These are phyloP conservation scores for Podospora tetraspora DNA, from an alignment of 495 filamentous ascomycete species.

Conservation along the genomic window DNA sequence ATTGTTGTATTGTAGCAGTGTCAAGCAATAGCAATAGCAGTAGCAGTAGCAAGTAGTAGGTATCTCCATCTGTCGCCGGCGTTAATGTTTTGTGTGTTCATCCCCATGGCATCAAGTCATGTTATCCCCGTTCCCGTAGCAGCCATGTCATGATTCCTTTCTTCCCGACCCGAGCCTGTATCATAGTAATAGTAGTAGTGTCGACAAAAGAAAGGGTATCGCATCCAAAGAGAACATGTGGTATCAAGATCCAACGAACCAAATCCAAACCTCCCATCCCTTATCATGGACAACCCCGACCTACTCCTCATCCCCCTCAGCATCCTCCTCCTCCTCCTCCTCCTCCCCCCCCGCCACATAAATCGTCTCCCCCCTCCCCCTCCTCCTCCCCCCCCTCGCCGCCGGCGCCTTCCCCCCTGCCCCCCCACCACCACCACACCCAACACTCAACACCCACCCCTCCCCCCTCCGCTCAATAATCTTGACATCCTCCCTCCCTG, in stretches of 20 bases:
- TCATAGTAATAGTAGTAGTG: not conserved
- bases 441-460: slow-evolving; percentile 16
- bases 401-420: not conserved
- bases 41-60: not conserved
- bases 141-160: not conserved
- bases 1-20: not conserved
- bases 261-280: no score
- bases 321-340: not conserved
- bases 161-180: not conserved
- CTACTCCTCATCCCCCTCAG: not conserved
- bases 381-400: not conserved
- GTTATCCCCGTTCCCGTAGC: not conserved
- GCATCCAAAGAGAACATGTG: not conserved
- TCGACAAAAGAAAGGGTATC: not conserved
- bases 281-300: no score
- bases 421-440: not conserved
- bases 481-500: slow-evolving; percentile 31
- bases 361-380: not conserved
- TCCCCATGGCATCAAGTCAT: not conserved
- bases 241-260: not conserved
- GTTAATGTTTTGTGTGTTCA: not conserved
- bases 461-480: slow-evolving; percentile 29
- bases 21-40: not conserved
- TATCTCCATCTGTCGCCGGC: not conserved
- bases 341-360: not conserved